Base-by-base conservation (phyloP, 225 moss, liverwort and hornwort species). In the Lunularia cruciata region DNA sequence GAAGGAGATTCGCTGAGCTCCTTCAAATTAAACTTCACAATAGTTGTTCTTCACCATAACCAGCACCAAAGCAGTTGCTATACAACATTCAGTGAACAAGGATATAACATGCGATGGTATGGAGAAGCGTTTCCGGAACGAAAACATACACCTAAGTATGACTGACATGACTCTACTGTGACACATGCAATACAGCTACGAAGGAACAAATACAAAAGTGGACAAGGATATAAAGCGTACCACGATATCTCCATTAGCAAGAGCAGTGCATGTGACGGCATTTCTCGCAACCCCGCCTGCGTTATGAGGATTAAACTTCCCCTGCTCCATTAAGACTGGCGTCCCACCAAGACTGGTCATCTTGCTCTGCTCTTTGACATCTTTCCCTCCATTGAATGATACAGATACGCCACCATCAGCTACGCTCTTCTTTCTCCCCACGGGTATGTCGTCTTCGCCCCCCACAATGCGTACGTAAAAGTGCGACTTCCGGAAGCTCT, bases 201-300 rank as follows among this genome's bases (percentile, higher is more conserved):
- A n/a, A n/a, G n/a, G n/a, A n/a, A n/a, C n/a, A n/a, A 40, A 40
- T 40, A 13, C 42, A 25, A 22, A 36, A 0, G 7, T 58, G 13
- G 47, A 47, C 18, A 15, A 14, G 1, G 32, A 67, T 32, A 45
- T 56, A 43, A 5, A 71, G 83, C 89, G 64, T 85, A 98, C 98
- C 91, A 82, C 88, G 83, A 93, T 81, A 73, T 93, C 93, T 79
- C 98, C 98, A 77, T 98, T 93, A 34, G 73, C 69, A 46, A 98
- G 89, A 38, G 89, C 76, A 68, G 87, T 83, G 80, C 98, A 93
- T 49, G 86, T 85, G 65, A 85, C 85, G 60, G 88, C 88, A 76
- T 83, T 78, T 63, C 98, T 87, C 28, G 93, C 98, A 73, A 93
- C 58, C 69, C 98, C 98, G 60, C 98, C 98, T 52, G 91, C 91